phyloP scores from a whole-genome alignment of 305 asterid species.

The Solanum chacoense region DNA sequence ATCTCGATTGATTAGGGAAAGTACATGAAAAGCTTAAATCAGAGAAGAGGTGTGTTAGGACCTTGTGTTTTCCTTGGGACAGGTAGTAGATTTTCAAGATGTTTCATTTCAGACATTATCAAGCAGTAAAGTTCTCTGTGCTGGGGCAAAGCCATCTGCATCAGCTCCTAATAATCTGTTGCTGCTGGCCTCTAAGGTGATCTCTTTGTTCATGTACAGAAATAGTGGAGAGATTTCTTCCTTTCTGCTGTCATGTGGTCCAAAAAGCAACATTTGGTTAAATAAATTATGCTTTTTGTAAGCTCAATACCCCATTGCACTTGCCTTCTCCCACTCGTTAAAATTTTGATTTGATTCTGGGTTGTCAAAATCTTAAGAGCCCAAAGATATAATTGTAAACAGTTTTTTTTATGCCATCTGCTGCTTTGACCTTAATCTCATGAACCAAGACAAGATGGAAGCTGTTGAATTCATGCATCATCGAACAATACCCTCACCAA shows the following conservation, averaged over 20 bases:
- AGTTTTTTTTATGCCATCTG: neutral
- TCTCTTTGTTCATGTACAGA: neutral
- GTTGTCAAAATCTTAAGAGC: neutral
- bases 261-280: neutral
- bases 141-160: conserved; percentile 74
- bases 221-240: neutral
- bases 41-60: conserved; percentile 8
- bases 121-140: conserved; percentile 63
- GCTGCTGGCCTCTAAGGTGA: conserved; percentile 74
- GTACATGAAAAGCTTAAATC: conserved; percentile 1
- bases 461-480: neutral
- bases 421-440: neutral
- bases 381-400: neutral
- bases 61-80: conserved; percentile 14
- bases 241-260: neutral
- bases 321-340: neutral
- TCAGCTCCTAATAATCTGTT: conserved; percentile 50
- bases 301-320: neutral
- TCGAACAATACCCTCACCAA: neutral
- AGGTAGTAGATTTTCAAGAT: conserved; percentile 67
- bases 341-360: neutral
- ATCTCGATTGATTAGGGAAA: neutral
- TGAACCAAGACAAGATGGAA: neutral
- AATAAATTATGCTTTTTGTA: neutral
- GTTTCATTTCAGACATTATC: conserved; percentile 70